phyloP scores from a whole-genome alignment of 2,329 filamentous ascomycete species.

The Pestalotiopsis sp. region DNA sequence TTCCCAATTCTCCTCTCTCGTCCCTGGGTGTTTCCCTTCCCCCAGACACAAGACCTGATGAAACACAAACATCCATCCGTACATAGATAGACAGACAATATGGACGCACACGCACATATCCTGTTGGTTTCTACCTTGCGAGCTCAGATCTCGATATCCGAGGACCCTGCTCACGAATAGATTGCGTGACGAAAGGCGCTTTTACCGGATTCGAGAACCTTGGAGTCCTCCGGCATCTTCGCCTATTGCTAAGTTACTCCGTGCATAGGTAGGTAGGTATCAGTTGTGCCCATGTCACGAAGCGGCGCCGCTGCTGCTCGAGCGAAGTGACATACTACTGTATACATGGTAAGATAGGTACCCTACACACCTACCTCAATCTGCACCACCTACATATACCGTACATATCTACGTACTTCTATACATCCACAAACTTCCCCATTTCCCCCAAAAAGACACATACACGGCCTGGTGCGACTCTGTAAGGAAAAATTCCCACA shows the following conservation, averaged over 20 bases:
- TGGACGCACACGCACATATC: background rate
- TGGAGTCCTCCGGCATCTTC: background rate
- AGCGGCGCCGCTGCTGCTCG: background rate
- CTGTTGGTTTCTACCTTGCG: background rate
- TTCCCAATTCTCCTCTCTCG: background rate
- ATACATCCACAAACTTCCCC: background rate
- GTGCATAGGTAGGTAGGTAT: slow-evolving; percentile 1
- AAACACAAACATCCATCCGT: background rate
- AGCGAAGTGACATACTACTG: background rate
- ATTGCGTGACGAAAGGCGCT: slow-evolving; percentile 7
- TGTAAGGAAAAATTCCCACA: background rate
- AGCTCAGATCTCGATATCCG: slow-evolving; percentile 7
- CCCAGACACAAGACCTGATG: background rate
- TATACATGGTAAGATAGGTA: background rate
- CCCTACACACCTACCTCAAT: background rate
- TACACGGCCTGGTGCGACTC: background rate
- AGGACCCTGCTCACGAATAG: background rate
- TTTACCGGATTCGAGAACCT: slow-evolving; percentile 5
- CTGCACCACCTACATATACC: background rate
- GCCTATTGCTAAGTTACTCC: slow-evolving; percentile 4
- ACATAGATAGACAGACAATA: background rate
- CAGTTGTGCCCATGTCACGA: background rate
- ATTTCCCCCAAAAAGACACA: background rate
- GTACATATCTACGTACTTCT: background rate
- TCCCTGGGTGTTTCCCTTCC: background rate